phyloP scores from a whole-genome alignment of 441 rosid genomes.

The Geranium incanum region DNA sequence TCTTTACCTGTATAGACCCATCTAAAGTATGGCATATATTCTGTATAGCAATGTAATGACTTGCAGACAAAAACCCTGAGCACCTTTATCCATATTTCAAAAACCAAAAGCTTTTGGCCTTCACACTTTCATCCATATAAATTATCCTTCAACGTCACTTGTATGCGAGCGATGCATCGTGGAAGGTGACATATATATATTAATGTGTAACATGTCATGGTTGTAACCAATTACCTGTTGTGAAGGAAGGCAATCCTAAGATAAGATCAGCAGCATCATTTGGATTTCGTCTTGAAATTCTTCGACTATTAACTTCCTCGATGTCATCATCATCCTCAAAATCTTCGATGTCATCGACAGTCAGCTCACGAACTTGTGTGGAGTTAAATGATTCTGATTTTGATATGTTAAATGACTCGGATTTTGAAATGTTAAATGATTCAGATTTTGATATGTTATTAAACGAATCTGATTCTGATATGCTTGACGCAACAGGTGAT shows the following conservation, averaged over 20 bases:
- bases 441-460: slow-evolving; percentile 1
- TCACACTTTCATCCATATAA: not conserved
- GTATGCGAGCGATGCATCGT: not conserved
- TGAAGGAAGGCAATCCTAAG: slow-evolving; percentile 68
- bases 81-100: slow-evolving; percentile 2
- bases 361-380: slow-evolving; percentile 59
- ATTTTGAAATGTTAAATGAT: not conserved
- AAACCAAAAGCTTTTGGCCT: not conserved
- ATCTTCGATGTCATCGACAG: slow-evolving; percentile 97
- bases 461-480: slow-evolving; percentile 13
- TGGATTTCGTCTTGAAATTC: slow-evolving; percentile 61
- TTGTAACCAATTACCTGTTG: slow-evolving; percentile 50
- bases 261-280: slow-evolving; percentile 67
- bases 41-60: not conserved
- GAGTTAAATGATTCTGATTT: slow-evolving; percentile 74
- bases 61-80: not conserved
- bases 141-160: not conserved
- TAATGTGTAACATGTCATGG: not conserved
- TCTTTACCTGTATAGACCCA: slow-evolving; percentile 4
- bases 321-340: slow-evolving; percentile 72
- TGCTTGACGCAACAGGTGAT: slow-evolving; percentile 52
- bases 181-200: slow-evolving; percentile 7
- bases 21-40: not conserved
- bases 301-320: slow-evolving; percentile 55
- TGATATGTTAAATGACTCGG: slow-evolving; percentile 17